Evolutionary conservation across 108 stramenopile species (phyloP), one percentile per base, ranked within the genome.

Genomic region (Nitzschia sp.): DNA sequence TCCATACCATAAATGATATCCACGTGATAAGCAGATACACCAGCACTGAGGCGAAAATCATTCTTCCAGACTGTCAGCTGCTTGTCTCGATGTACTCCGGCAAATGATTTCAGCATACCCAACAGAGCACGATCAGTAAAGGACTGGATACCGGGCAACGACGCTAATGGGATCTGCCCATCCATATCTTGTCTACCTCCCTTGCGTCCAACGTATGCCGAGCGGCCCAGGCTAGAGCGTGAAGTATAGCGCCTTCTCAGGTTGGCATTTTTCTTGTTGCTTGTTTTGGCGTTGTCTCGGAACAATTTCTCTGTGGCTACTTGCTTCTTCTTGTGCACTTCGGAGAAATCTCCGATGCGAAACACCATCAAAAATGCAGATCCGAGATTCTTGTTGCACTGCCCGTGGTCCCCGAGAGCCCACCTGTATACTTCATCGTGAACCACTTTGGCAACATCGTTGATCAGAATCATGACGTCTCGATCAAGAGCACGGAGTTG

Each of bases 341-440:
- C 88, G 27, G 68, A 80, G 29, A 89, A 84, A 29, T 82, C 74
- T 27, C 94, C 93, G 33, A 98, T 86, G 31, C 91, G 87, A 70
- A 88, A 95, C 3, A 96, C 94, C 82, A 98, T 90, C 28, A 98
- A 77, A 69, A 98, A 98, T n/a, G 96, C 82, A 19, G 82, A 74
- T 15, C 98, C 98, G 34, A 98, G 88, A 81, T 98, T 98, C 80
- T 97, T 97, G 78, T 98, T 98, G 68, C 96, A 96, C 54, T 96
- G 93, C 0, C 98, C 98, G 17, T 76, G 82, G 60, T 95, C 83
- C 46, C 86, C 87, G 34, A 91, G 78, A 11, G 81, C 91, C 94
- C 96, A 97, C 36, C 93, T 76, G 69, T 90, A 94, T 2, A 91
- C 83, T 66, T 95, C 94, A 55, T 83, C 84, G 72, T 98, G 98